phyloP scores from a whole-genome alignment of 2,329 filamentous ascomycete genomes.

The Aspergillus carbonarius region DNA sequence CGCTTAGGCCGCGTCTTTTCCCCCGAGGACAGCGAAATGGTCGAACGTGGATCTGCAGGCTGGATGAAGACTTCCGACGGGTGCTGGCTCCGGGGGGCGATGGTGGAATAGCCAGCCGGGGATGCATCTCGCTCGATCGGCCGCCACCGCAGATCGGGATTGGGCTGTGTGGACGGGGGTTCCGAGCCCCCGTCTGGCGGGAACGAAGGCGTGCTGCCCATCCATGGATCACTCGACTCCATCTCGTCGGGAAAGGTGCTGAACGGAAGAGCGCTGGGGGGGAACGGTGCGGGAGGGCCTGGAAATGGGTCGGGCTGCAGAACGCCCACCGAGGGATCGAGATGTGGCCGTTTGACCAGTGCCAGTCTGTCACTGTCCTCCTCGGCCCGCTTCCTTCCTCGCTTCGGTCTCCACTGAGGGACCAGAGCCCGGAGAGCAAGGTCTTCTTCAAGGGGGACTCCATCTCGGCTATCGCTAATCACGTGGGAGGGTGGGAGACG shows the following conservation, averaged over 20 bases:
- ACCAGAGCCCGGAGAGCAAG: slow-evolving; percentile 80
- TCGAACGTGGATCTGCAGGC: slow-evolving; percentile 64
- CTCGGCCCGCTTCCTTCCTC: slow-evolving; percentile 62
- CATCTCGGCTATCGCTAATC: slow-evolving; percentile 69
- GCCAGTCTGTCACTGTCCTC: slow-evolving; percentile 56
- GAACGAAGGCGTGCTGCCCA: slow-evolving; percentile 44
- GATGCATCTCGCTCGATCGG: slow-evolving; percentile 59
- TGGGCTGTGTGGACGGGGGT: slow-evolving; percentile 23
- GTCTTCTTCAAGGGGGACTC: slow-evolving; percentile 82
- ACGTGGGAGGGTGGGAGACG: slow-evolving; percentile 67
- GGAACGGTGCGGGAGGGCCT: slow-evolving; percentile 49
- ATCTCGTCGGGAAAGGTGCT: slow-evolving; percentile 57
- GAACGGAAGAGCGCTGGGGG: slow-evolving; percentile 52
- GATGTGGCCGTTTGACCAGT: slow-evolving; percentile 59
- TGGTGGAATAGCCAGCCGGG: slow-evolving; percentile 71
- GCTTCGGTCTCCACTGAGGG: slow-evolving; percentile 67
- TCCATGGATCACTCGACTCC: slow-evolving; percentile 45
- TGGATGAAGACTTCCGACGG: slow-evolving; percentile 35
- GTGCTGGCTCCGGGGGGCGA: slow-evolving; percentile 57
- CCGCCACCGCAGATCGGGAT: slow-evolving; percentile 45
- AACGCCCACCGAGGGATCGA: slow-evolving; percentile 55
- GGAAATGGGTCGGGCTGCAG: slow-evolving; percentile 44
- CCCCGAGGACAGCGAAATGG: slow-evolving; percentile 62
- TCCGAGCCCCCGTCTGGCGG: slow-evolving; percentile 39
- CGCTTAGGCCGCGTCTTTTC: slow-evolving; percentile 49